phyloP scores from a whole-genome alignment of 805 yeast genomes.

The Kockiozyma suomiensis region DNA sequence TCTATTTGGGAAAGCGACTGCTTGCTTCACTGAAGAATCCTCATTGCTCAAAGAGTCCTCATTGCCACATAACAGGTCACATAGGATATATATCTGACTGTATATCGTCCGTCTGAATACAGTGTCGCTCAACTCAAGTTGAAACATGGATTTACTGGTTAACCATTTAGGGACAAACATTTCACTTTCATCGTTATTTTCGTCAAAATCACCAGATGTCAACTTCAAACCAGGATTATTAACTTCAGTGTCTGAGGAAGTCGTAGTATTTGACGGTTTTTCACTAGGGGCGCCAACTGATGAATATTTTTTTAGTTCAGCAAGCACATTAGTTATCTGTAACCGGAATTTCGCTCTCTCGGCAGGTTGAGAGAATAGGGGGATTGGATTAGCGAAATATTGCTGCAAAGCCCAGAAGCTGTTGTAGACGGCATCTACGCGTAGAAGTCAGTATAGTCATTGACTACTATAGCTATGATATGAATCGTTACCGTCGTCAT shows the following conservation, averaged over 20 bases:
- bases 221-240: background rate
- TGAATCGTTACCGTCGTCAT: conserved; percentile 1
- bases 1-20: conserved; percentile 23
- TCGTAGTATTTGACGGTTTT: background rate
- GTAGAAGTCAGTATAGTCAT: background rate
- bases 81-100: conserved; percentile 39
- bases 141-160: conserved; percentile 41
- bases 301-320: conserved; percentile 25
- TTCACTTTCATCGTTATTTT: background rate
- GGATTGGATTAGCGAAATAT: conserved; percentile 38
- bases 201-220: background rate
- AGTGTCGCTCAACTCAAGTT: conserved; percentile 41
- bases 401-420: conserved; percentile 42
- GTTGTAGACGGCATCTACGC: conserved; percentile 29
- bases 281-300: conserved; percentile 9
- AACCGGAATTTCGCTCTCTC: conserved; percentile 26
- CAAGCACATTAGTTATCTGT: conserved; percentile 30
- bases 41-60: background rate
- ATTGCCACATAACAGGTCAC: conserved; percentile 35
- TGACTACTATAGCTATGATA: background rate
- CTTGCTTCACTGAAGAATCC: too few species aligned
- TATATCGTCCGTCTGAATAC: conserved; percentile 40
- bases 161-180: conserved; percentile 44
- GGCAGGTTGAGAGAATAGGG: conserved; percentile 16
- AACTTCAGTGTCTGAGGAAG: background rate